These are phyloP conservation scores for Aureobasidium musti DNA, from an alignment of 2,329 filamentous ascomycete genomes.

Conservation along the genomic window DNA sequence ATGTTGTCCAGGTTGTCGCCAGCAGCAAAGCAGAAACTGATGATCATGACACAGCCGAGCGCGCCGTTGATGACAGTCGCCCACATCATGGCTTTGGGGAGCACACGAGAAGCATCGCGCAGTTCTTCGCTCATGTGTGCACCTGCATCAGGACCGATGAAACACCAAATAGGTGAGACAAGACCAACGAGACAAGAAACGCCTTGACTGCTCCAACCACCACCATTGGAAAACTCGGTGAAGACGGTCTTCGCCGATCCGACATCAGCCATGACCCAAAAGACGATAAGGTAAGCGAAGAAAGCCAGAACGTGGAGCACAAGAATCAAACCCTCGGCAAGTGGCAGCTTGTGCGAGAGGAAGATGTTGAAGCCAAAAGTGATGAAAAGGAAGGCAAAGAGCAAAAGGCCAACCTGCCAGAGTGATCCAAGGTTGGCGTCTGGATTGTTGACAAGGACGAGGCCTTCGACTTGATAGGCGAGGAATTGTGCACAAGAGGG, in stretches of 20 bases:
- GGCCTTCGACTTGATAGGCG: conserved; percentile 34
- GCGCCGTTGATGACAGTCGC: conserved; percentile 44
- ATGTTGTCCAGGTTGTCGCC: conserved; percentile 36
- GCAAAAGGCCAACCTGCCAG: conserved; percentile 47
- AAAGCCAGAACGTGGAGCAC: conserved; percentile 50
- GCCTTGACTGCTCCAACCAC: conserved; percentile 47
- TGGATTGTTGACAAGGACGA: conserved; percentile 42
- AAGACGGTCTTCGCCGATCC: conserved; percentile 39
- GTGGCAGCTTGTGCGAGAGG: conserved; percentile 40
- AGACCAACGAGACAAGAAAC: conserved; percentile 49
- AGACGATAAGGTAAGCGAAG: conserved; percentile 36
- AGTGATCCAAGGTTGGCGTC: conserved; percentile 39
- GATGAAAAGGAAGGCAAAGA: conserved; percentile 42
- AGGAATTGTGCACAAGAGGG: conserved; percentile 32
- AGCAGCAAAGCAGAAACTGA: conserved; percentile 44
- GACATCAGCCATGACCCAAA: conserved; percentile 41
- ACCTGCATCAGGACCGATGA: conserved; percentile 45
- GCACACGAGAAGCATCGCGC: conserved; percentile 46
- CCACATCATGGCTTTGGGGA: conserved; percentile 49
- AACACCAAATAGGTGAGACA: conserved; percentile 43
- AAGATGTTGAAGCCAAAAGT: conserved; percentile 44
- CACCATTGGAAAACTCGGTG: conserved; percentile 45
- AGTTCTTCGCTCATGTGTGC: conserved; percentile 43
- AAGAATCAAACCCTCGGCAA: conserved; percentile 42
- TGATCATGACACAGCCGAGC: conserved; percentile 43